These are phyloP conservation scores for Porpolomopsis calyptriformis DNA, from an alignment of 768 basidiomycete species.

Conservation along the genomic window DNA sequence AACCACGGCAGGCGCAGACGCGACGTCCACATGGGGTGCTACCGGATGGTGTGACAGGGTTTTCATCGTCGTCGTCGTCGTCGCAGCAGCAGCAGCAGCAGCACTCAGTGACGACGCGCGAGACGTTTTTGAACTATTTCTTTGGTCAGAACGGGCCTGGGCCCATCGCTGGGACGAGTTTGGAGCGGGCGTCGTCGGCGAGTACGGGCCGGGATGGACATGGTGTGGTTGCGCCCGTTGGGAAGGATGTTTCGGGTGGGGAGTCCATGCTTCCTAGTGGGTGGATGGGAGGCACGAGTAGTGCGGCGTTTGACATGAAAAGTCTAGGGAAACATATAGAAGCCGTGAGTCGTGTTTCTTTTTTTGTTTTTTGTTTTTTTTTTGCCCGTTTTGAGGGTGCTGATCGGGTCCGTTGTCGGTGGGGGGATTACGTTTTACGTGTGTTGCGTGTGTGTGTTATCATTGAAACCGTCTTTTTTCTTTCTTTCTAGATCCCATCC, in stretches of 20 bases:
- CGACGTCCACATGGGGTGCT: conserved; percentile 3
- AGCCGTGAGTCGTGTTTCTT: conserved; percentile 82
- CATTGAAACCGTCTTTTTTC: conserved; percentile 1
- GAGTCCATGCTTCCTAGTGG: conserved; percentile 46
- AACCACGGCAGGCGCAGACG: conserved; percentile 10
- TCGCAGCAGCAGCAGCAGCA: too few relatives aligned
- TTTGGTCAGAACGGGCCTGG: conserved; percentile 87
- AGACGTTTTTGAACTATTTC: conserved; percentile 95
- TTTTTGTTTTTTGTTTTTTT: too few relatives aligned
- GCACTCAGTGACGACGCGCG: conserved; percentile 59
- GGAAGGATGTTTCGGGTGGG: conserved; percentile 51
- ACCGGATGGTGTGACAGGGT: conserved; percentile 4
- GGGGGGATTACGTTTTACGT: too few relatives aligned
- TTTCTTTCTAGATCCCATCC: conserved; percentile 39
- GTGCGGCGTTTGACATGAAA: conserved; percentile 96
- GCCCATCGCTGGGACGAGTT: conserved; percentile 47
- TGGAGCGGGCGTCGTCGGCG: conserved; percentile 29
- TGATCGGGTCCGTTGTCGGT: too few relatives aligned
- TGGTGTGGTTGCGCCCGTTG: conserved; percentile 33
- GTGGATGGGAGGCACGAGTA: conserved; percentile 62
- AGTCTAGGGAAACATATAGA: conserved; percentile 96
- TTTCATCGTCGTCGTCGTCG: too few relatives aligned
- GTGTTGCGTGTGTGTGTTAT: too few relatives aligned
- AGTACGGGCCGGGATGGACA: conserved; percentile 12
- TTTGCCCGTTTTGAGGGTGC: too few relatives aligned